Conservation (phyloP, 2,329 filamentous ascomycete species). For the Parastagonospora avenae region DNA sequence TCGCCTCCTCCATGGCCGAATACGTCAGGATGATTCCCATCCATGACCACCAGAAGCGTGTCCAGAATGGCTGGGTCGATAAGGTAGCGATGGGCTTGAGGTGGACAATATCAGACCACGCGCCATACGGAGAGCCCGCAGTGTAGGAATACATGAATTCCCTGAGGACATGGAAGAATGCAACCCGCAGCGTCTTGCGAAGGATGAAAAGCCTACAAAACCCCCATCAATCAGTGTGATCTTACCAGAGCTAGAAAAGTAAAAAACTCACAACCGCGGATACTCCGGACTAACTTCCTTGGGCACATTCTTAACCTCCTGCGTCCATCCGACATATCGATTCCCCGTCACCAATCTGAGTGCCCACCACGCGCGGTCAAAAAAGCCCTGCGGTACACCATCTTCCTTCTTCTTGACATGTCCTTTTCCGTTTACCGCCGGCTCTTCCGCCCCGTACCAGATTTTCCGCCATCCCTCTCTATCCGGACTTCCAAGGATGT, state of each 20-base stretch:
- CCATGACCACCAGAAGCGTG: slow-evolving; percentile 21
- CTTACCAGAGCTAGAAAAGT: not conserved
- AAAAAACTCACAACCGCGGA: slow-evolving; percentile 24
- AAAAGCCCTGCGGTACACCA: slow-evolving; percentile 8
- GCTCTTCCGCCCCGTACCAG: slow-evolving; percentile 2
- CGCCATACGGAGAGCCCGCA: slow-evolving; percentile 27
- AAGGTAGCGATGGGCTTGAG: slow-evolving; percentile 6
- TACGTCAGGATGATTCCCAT: slow-evolving; percentile 26
- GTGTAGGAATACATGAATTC: slow-evolving; percentile 21
- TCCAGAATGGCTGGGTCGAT: slow-evolving; percentile 8
- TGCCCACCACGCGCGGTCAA: slow-evolving; percentile 27
- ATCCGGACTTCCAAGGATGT: slow-evolving; percentile 27
- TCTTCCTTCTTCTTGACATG: not conserved
- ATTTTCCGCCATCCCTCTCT: slow-evolving; percentile 32
- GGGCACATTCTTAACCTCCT: slow-evolving; percentile 34
- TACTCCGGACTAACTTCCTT: slow-evolving; percentile 21
- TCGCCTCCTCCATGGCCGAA: slow-evolving; percentile 19
- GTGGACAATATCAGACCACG: slow-evolving; percentile 20
- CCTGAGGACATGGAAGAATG: slow-evolving; percentile 16
- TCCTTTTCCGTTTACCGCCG: not conserved
- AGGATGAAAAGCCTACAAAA: slow-evolving; percentile 23
- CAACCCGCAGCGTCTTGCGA: slow-evolving; percentile 18
- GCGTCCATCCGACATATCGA: slow-evolving; percentile 33
- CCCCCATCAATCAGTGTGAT: not conserved
- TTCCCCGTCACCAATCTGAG: slow-evolving; percentile 15